These are phyloP conservation scores for Eucalyptus marginata DNA, from an alignment of 345 rosid species.

Conservation along the genomic window DNA sequence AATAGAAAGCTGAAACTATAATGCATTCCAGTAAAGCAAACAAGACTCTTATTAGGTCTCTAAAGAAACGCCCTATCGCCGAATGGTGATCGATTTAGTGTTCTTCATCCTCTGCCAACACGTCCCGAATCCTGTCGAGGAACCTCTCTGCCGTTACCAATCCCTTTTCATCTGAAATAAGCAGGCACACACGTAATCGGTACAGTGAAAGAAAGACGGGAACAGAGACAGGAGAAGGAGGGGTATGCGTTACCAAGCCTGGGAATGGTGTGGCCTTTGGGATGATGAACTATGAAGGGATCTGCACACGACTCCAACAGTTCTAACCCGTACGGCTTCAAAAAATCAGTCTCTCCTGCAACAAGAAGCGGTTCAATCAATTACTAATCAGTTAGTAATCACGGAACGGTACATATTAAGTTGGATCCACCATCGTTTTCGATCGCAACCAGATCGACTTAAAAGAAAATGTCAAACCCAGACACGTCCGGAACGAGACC, in stretches of 20 bases:
- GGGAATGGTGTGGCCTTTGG: slow-evolving; percentile 91
- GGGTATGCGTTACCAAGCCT: slow-evolving; percentile 35
- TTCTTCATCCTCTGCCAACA: slow-evolving; percentile 7
- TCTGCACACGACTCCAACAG: slow-evolving; percentile 35
- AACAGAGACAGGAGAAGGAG: too few species aligned
- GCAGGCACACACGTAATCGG: not conserved
- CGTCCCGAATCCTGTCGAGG: slow-evolving; percentile 30
- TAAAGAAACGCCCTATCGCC: not conserved
- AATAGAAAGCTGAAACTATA: not conserved
- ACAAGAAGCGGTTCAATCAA: not conserved
- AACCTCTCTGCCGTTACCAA: slow-evolving; percentile 25
- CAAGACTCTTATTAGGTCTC: not conserved
- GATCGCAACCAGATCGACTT: not conserved
- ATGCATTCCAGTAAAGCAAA: not conserved
- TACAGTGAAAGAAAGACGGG: not conserved
- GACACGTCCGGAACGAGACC: not conserved
- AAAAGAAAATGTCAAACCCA: not conserved
- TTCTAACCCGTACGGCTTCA: slow-evolving; percentile 57
- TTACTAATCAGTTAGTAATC: not conserved
- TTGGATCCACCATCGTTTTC: not conserved
- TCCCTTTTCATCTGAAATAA: slow-evolving; percentile 47
- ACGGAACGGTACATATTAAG: not conserved
- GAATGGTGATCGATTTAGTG: not conserved
- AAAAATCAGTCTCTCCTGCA: slow-evolving; percentile 79
- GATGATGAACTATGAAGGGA: slow-evolving; percentile 63